Evolutionary conservation across 23 red algal genomes (phyloP).

Genomic region (Gracilariopsis chorda): DNA sequence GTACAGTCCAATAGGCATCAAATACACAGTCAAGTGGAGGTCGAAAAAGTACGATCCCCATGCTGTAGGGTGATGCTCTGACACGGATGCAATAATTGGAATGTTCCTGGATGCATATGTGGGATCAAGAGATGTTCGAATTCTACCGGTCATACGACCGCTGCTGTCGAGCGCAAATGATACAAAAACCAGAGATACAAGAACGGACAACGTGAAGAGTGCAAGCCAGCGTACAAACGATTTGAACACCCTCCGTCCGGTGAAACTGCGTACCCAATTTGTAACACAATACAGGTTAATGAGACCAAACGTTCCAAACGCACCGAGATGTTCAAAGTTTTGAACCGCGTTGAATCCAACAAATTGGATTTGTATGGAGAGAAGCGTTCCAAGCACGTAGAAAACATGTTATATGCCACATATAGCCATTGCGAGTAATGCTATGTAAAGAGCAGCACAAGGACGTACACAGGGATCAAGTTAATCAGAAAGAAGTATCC

Average conservation of each 20-base stretch:
- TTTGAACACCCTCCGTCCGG: conserved; percentile 54
- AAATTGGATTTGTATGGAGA: conserved; percentile 99
- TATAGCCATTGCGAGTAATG: conserved; percentile 93
- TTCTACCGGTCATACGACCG: conserved; percentile 86
- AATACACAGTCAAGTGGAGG: conserved; percentile 82
- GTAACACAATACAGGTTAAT: conserved; percentile 80
- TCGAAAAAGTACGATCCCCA: conserved; percentile 99
- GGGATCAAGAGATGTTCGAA: conserved; percentile 95
- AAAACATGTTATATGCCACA: conserved; percentile 91
- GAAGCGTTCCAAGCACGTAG: conserved; percentile 93
- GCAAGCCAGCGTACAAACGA: conserved; percentile 69
- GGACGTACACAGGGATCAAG: conserved; percentile 95
- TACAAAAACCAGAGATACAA: conserved; percentile 36
- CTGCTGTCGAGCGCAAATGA: conserved; percentile 54
- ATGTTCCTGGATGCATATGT: conserved; percentile 96
- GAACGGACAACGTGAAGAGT: conserved; percentile 26
- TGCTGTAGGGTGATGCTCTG: conserved; percentile 97
- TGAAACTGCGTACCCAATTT: conserved; percentile 81
- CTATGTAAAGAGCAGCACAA: conserved; percentile 85
- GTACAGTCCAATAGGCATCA: conserved; percentile 94
- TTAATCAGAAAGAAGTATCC: conserved; percentile 99
- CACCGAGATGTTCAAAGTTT: conserved; percentile 87
- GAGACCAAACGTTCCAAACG: conserved; percentile 84
- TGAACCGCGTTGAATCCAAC: conserved; percentile 98
- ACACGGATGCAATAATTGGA: conserved; percentile 97